A percentile compares a stretch with the other conserved stretches of the same genome.
Evolutionary conservation across 2,329 filamentous ascomycete genomes (phyloP).

Genomic region (Didymella glomerata): DNA sequence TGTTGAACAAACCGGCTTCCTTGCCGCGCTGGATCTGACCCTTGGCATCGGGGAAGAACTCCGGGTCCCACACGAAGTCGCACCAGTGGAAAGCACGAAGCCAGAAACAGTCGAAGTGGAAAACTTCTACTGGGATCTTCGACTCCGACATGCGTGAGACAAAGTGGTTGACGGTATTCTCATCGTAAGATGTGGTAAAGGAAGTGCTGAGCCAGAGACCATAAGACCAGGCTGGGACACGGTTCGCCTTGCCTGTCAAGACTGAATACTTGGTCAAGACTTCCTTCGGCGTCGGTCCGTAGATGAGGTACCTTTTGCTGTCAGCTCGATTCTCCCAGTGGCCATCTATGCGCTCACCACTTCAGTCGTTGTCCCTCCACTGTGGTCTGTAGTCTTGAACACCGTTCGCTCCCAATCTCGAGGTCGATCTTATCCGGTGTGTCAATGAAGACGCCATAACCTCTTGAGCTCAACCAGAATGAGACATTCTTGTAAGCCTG

Average conservation of each 20-base stretch:
- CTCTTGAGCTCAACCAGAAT: constrained; percentile 74
- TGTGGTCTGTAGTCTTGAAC: constrained; percentile 73
- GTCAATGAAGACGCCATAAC: constrained; percentile 80
- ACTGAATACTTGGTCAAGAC: constrained; percentile 72
- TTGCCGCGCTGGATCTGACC: constrained; percentile 72
- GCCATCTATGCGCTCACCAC: constrained; percentile 53
- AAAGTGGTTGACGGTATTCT: constrained; percentile 72
- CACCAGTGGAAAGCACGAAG: constrained; percentile 79
- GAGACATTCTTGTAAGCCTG: constrained; percentile 77
- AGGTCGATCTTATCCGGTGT: constrained; percentile 73
- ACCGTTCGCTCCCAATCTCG: constrained; percentile 78
- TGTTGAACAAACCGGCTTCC: constrained; percentile 64
- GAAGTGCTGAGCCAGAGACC: constrained; percentile 80
- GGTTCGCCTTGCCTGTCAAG: constrained; percentile 71
- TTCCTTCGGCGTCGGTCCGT: constrained; percentile 75
- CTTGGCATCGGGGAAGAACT: constrained; percentile 73
- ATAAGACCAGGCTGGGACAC: constrained; percentile 76
- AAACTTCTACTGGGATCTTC: constrained; percentile 72
- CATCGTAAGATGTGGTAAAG: constrained; percentile 77
- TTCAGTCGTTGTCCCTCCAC: constrained; percentile 74
- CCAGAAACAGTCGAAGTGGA: constrained; percentile 83
- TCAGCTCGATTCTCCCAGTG: constrained; percentile 2
- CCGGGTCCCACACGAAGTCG: constrained; percentile 74
- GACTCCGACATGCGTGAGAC: constrained; percentile 73
- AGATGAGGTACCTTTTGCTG: constrained; percentile 67